Base-by-base conservation (phyloP, 106 monocot genomes). In the Acorus gramineus region DNA sequence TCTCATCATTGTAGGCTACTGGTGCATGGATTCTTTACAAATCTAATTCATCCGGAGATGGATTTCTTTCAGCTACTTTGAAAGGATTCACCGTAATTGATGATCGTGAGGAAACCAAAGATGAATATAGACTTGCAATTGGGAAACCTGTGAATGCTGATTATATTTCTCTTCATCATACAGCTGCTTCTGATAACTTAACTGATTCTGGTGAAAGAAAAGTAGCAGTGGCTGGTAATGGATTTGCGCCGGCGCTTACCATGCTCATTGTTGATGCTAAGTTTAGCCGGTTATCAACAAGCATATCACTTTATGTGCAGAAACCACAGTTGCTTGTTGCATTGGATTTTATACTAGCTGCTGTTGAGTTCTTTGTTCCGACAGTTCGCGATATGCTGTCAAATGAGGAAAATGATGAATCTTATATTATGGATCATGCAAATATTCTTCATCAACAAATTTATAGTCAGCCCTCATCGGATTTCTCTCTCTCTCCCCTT, bases 261-360 rank as follows among this genome's bases (percentile, higher is more conserved):
- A 98, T 98, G 96, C 91, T 98, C 50, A 87, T 98, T 58, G 67
- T 98, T 46, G 96, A 98, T 88, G 91, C 77, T 6, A 83, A 73
- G 52, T 80, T 92, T 49, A 77, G 44, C 46, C 69, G 77, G 14
- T 64, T 87, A 44, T 77, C 77, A 65, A 77, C 83, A 71, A 79
- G 70, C 61, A 60, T 98, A 59, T 88, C 79, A 50, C 14, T 98
- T 8, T 83, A 77, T 74, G 63, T 98, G 42, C 96, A 98, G 62
- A 83, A 87, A 56, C 96, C 96, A 49, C 88, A 77, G 66, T 81
- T 98, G 57, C 88, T 98, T 49, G 96, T 98, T 44, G 96, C 87
- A 4, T 88, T 92, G 70, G 96, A 98, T 56, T 98, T 92, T 71
- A 68, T 98, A 59, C 73, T 92, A 10, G 91, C 85, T 50, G 57